A percentile compares a stretch with the other conserved stretches of the same genome.
phyloP scores from a whole-genome alignment of 768 basidiomycete species.

The Tulasnella sp. region DNA sequence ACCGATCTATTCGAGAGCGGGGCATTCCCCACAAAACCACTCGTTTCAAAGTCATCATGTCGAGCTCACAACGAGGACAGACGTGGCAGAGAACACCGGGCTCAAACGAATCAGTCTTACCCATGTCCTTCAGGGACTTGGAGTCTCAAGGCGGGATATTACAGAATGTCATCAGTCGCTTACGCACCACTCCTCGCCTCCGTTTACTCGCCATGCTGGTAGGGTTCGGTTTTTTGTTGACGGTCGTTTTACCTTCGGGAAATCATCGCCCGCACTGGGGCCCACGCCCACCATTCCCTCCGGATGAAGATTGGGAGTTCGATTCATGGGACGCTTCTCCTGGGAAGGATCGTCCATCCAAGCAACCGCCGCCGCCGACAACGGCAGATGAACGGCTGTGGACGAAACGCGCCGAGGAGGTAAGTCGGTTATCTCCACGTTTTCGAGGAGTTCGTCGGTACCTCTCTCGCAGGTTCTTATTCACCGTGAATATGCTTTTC shows the following conservation, averaged over 20 bases:
- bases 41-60: neutral
- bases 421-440: neutral
- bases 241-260: slow-evolving; percentile 7
- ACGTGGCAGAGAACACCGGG: neutral
- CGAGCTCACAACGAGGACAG: neutral
- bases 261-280: slow-evolving; percentile 12
- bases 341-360: neutral
- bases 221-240: slow-evolving; percentile 9
- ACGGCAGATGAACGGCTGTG: neutral
- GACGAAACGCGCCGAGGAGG: slow-evolving; percentile 18
- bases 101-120: neutral
- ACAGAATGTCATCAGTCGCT: neutral
- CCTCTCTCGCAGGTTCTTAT: neutral
- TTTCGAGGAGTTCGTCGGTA: neutral
- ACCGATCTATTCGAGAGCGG: no score
- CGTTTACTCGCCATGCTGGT: slow-evolving; percentile 3
- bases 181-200: neutral
- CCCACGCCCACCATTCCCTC: neutral
- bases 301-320: slow-evolving; percentile 6
- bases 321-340: neutral
- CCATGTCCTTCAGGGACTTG: neutral
- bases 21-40: no score
- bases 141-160: neutral
- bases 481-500: neutral
- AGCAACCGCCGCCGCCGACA: neutral